phyloP scores from a whole-genome alignment of 225 moss, liverwort and hornwort genomes.

The Sphagnum tenellum region DNA sequence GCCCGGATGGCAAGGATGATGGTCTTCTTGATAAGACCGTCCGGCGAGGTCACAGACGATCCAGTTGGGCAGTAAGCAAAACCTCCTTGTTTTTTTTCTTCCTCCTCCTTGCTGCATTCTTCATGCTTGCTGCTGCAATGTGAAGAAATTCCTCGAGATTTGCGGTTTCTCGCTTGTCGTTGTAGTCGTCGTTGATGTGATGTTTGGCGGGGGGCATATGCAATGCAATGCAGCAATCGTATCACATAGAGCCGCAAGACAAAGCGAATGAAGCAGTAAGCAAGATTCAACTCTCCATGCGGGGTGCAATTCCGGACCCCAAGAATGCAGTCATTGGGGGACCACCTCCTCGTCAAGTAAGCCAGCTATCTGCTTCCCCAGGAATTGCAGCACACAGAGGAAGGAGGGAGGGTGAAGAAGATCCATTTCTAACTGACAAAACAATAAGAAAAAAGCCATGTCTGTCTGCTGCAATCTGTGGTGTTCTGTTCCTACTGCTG shows the following conservation, averaged over 20 bases:
- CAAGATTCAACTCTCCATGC: slow-evolving; percentile 50
- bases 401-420: background rate
- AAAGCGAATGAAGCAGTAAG: slow-evolving; percentile 59
- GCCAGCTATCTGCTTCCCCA: background rate
- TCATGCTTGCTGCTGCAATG: no score
- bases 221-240: slow-evolving; percentile 33
- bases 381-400: no score
- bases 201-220: no score
- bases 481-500: background rate
- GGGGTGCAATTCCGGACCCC: slow-evolving; percentile 11
- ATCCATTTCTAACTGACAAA: background rate
- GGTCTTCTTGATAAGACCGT: slow-evolving; percentile 44
- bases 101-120: no score
- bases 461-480: background rate
- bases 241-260: slow-evolving; percentile 43
- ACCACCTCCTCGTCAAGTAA: slow-evolving; percentile 11
- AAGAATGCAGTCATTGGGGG: slow-evolving; percentile 15
- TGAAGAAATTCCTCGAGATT: no score
- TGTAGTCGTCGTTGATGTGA: no score
- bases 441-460: background rate
- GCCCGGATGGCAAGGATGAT: slow-evolving; percentile 12
- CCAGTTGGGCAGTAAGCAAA: slow-evolving; percentile 71
- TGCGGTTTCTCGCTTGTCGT: no score
- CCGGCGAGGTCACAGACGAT: slow-evolving; percentile 55
- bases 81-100: background rate